Evolutionary conservation across 768 basidiomycete species (phyloP).

Genomic region (Epithele typhae): DNA sequence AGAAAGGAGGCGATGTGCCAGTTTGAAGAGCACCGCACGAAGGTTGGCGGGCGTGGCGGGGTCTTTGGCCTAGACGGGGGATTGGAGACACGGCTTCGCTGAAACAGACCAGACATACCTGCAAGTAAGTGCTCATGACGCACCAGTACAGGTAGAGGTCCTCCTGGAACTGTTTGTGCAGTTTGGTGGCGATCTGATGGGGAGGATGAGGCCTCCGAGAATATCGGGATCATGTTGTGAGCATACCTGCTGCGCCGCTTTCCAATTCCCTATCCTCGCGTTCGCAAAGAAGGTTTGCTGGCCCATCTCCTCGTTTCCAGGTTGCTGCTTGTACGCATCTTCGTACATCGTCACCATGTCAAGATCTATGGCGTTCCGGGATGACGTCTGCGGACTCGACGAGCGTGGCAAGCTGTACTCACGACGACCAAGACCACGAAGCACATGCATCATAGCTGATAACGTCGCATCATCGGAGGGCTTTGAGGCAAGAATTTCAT

Average conservation of each 20-base stretch:
- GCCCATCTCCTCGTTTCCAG: slow-evolving; percentile 77
- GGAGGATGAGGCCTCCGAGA: not conserved
- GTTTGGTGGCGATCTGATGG: slow-evolving; percentile 65
- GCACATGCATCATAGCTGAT: slow-evolving; percentile 79
- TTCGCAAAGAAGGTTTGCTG: slow-evolving; percentile 85
- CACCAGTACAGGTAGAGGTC: slow-evolving; percentile 83
- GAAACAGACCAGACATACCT: slow-evolving; percentile 43
- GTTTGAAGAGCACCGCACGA: slow-evolving; percentile 65
- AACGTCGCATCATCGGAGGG: slow-evolving; percentile 71
- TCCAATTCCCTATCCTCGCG: slow-evolving; percentile 77
- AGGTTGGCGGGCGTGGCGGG: slow-evolving; percentile 54
- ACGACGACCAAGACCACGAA: slow-evolving; percentile 74
- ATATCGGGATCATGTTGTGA: not conserved
- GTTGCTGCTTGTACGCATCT: slow-evolving; percentile 78
- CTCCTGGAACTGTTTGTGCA: slow-evolving; percentile 82
- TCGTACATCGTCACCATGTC: slow-evolving; percentile 86
- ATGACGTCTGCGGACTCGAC: not conserved
- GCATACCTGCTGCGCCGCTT: slow-evolving; percentile 74
- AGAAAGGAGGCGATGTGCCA: slow-evolving; percentile 70
- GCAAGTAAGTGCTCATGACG: slow-evolving; percentile 73
- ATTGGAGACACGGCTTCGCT: no score
- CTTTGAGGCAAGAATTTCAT: slow-evolving; percentile 72
- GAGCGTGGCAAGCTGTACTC: slow-evolving; percentile 15
- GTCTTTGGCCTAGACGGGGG: slow-evolving; percentile 69
- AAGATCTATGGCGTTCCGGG: slow-evolving; percentile 43